A percentile compares a stretch with the other conserved stretches of the same genome.
Conservation (phyloP, 345 rosid species). For the Moringa oleifera region DNA sequence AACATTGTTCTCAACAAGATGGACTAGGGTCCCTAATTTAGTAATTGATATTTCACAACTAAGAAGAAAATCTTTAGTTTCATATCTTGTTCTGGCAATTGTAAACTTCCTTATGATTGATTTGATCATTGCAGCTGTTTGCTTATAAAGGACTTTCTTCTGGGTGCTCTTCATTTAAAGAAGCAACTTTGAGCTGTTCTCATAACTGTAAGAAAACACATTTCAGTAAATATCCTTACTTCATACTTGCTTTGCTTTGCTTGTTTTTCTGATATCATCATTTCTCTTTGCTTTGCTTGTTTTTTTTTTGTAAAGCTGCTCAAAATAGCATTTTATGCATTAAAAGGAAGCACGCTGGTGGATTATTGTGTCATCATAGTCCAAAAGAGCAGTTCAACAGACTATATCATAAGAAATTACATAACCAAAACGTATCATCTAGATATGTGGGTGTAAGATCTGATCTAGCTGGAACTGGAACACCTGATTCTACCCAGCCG, state of each 20-base stretch:
- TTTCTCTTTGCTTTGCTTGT: too few species aligned
- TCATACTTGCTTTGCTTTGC: too few species aligned
- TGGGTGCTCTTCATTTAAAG: constrained; percentile 21
- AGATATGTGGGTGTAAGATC: constrained; percentile 42
- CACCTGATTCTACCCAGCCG: constrained; percentile 36
- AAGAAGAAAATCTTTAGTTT: too few species aligned
- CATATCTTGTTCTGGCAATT: neutral
- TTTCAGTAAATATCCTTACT: neutral
- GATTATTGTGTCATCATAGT: constrained; percentile 20
- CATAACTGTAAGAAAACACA: constrained; percentile 32
- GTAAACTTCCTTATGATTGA: constrained; percentile 1
- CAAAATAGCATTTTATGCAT: constrained; percentile 21
- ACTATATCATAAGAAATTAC: constrained; percentile 25
- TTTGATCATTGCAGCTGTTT: constrained; percentile 33
- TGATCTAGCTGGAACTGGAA: constrained; percentile 58
- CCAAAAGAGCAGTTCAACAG: constrained; percentile 23
- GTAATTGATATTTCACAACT: too few species aligned
- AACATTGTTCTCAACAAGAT: too few species aligned
- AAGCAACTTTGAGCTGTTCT: constrained; percentile 22
- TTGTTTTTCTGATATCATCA: too few species aligned
- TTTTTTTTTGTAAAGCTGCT: constrained; percentile 24
- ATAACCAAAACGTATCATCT: constrained; percentile 18
- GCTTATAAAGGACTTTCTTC: constrained; percentile 20
- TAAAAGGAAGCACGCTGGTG: constrained; percentile 23
- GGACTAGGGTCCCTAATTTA: too few species aligned